phyloP scores from a whole-genome alignment of 2,329 filamentous ascomycete genomes.

The Penicillium sp. region DNA sequence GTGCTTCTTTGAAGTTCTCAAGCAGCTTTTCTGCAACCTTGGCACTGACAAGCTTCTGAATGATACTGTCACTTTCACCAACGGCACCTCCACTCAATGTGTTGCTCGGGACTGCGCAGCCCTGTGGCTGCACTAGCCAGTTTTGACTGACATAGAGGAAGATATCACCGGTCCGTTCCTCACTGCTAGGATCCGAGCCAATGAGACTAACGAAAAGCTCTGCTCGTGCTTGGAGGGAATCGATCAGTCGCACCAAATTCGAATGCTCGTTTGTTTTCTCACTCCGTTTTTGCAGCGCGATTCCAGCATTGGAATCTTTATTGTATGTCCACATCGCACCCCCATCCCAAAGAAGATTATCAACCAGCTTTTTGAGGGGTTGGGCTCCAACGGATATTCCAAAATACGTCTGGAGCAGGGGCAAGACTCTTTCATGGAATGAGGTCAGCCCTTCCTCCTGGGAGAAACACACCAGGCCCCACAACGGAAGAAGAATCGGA shows the following conservation, averaged over 20 bases:
- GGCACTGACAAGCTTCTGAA: slow-evolving; percentile 41
- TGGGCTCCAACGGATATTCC: slow-evolving; percentile 39
- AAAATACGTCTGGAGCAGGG: slow-evolving; percentile 42
- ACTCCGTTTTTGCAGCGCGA: slow-evolving; percentile 32
- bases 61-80: slow-evolving; percentile 29
- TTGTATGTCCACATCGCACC: slow-evolving; percentile 40
- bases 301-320: slow-evolving; percentile 20
- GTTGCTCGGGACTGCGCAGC: slow-evolving; percentile 5
- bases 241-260: slow-evolving; percentile 36
- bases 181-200: slow-evolving; percentile 40
- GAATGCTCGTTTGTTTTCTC: slow-evolving; percentile 13
- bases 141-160: slow-evolving; percentile 45
- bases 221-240: slow-evolving; percentile 38
- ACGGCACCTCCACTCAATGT: slow-evolving; percentile 19
- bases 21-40: slow-evolving; percentile 45
- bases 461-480: slow-evolving; percentile 43
- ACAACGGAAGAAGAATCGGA: slow-evolving; percentile 43
- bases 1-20: slow-evolving; percentile 44
- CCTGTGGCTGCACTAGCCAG: slow-evolving; percentile 40
- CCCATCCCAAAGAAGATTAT: slow-evolving; percentile 45
- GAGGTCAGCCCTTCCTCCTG: slow-evolving; percentile 27
- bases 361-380: slow-evolving; percentile 41
- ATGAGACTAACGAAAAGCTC: slow-evolving; percentile 41
- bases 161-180: slow-evolving; percentile 43
- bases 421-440: slow-evolving; percentile 33